Conservation (phyloP, 805 yeast species). For the Wickerhamomyces canadensis region DNA sequence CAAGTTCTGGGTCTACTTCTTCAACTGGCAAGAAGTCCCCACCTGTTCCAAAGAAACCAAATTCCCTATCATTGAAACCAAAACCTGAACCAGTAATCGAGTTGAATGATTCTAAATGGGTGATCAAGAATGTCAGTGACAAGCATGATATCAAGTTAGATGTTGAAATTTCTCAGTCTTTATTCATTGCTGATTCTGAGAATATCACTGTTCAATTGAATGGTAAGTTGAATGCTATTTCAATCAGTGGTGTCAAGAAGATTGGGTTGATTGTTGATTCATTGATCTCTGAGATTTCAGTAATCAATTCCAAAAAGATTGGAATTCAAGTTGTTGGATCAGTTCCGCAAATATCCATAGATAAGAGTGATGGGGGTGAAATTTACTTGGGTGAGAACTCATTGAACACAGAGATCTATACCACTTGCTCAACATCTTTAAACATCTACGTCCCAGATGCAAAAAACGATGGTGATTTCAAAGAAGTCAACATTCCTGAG, state of each 20-base stretch:
- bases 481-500: slow-evolving; percentile 85
- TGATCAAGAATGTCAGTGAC: slow-evolving; percentile 71
- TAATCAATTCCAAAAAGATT: slow-evolving; percentile 74
- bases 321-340: slow-evolving; percentile 82
- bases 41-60: slow-evolving; percentile 83
- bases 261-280: slow-evolving; percentile 79
- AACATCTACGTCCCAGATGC: slow-evolving; percentile 78
- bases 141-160: slow-evolving; percentile 61
- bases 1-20: slow-evolving; percentile 17
- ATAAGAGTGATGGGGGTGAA: slow-evolving; percentile 82
- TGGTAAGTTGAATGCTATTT: slow-evolving; percentile 89
- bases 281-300: slow-evolving; percentile 81
- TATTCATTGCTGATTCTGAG: slow-evolving; percentile 78
- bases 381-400: slow-evolving; percentile 71
- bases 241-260: slow-evolving; percentile 66
- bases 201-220: slow-evolving; percentile 72
- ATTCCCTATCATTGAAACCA: slow-evolving; percentile 43
- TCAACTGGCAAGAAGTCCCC: slow-evolving; percentile 36
- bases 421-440: slow-evolving; percentile 79
- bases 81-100: slow-evolving; percentile 64
- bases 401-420: slow-evolving; percentile 70
- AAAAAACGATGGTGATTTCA: slow-evolving; percentile 59
- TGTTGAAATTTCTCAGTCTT: slow-evolving; percentile 80
- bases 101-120: slow-evolving; percentile 84
- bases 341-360: slow-evolving; percentile 80